Conservation (phyloP, 257 asterid species). For the Rhazya stricta region DNA sequence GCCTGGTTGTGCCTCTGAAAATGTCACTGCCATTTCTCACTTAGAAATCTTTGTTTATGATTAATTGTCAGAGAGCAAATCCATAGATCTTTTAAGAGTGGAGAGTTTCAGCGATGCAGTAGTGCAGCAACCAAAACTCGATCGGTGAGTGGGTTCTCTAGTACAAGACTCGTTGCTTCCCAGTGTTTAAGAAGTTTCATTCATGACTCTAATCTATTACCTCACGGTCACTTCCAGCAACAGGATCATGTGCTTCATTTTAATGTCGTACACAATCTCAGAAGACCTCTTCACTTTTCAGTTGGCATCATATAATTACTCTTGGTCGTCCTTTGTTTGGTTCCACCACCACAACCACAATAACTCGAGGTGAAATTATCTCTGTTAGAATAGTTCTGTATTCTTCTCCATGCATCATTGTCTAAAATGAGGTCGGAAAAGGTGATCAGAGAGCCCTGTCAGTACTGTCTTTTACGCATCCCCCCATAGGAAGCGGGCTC, state of each 20-base stretch:
- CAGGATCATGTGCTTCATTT: neutral
- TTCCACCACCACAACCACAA: neutral
- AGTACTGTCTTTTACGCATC: neutral
- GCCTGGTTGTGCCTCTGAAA: neutral
- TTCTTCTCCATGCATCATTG: too few relatives aligned
- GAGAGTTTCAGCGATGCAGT: neutral
- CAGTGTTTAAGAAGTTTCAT: neutral
- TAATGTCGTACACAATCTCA: neutral
- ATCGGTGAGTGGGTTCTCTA: neutral
- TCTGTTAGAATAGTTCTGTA: too few relatives aligned
- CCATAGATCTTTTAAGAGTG: neutral
- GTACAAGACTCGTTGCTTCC: neutral
- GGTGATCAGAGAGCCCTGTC: neutral
- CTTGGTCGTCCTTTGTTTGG: neutral
- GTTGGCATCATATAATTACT: neutral
- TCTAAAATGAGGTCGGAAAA: neutral
- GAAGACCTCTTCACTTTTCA: neutral
- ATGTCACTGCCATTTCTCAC: neutral
- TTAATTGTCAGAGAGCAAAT: neutral
- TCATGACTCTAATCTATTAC: too few relatives aligned
- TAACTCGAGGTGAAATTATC: too few relatives aligned
- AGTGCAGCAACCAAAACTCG: too few relatives aligned
- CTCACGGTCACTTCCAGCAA: neutral
- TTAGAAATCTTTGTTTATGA: neutral
- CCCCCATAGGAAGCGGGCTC: conserved; percentile 4